A percentile compares a stretch with the other conserved stretches of the same genome.
phyloP scores from a whole-genome alignment of 116 monocot genomes.

The Cymodocea nodosa region DNA sequence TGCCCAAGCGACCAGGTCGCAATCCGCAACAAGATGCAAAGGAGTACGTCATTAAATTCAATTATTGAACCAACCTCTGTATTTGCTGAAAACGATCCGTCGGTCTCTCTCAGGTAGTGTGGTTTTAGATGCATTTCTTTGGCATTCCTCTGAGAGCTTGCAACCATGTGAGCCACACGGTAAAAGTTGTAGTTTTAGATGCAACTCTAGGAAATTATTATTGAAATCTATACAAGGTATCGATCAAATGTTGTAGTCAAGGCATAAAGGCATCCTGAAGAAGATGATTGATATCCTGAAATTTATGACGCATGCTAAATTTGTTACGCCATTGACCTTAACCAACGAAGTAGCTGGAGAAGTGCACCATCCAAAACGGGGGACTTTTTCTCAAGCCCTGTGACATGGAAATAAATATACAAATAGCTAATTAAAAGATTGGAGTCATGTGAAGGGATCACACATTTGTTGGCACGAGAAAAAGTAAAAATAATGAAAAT shows the following conservation, averaged over 20 bases:
- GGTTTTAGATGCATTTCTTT: background rate
- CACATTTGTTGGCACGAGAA: too few relatives aligned
- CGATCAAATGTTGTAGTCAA: too few relatives aligned
- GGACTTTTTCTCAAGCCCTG: conserved; percentile 63
- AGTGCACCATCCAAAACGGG: conserved; percentile 54
- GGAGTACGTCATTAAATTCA: background rate
- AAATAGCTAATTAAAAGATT: background rate
- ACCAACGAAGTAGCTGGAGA: conserved; percentile 53
- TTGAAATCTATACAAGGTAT: background rate
- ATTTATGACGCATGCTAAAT: background rate
- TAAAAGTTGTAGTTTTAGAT: background rate
- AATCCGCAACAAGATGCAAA: background rate
- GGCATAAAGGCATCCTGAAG: background rate
- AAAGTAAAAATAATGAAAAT: background rate
- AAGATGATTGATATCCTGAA: background rate
- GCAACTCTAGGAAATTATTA: background rate
- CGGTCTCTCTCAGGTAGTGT: too few relatives aligned
- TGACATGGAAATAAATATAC: conserved; percentile 2
- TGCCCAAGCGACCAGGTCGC: background rate
- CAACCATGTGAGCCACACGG: background rate
- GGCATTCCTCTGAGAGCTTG: background rate
- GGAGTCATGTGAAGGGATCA: background rate
- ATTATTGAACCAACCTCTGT: background rate
- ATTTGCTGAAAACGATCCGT: too few relatives aligned
- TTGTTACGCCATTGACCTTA: conserved; percentile 46